These are phyloP conservation scores for Pestalotiopsis sp. DNA, from an alignment of 2,329 filamentous ascomycete genomes.

Conservation along the genomic window DNA sequence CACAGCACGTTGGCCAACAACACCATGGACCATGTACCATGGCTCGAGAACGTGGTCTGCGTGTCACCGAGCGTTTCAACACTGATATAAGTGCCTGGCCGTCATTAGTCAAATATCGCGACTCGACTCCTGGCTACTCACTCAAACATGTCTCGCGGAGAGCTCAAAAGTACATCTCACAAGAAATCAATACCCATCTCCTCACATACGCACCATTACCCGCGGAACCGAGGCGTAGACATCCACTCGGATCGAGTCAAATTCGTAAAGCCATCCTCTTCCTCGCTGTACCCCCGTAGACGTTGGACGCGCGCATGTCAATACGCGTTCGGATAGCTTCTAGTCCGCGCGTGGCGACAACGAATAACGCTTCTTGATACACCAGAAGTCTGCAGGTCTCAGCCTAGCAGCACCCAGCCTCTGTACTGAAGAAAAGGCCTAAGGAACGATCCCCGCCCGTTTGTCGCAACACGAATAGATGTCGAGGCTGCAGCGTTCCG, in stretches of 20 bases:
- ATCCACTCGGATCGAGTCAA: neutral
- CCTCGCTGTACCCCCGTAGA: neutral
- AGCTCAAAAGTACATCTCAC: neutral
- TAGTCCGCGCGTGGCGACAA: neutral
- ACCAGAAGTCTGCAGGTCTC: conserved; percentile 6
- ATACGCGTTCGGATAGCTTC: neutral
- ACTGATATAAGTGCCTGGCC: neutral
- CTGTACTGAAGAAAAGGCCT: neutral
- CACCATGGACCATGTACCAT: neutral
- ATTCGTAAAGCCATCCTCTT: neutral
- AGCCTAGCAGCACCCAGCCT: neutral
- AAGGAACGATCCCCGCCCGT: neutral
- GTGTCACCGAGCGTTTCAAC: neutral
- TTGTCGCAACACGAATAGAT: neutral
- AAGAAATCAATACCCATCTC: neutral
- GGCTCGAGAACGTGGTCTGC: neutral
- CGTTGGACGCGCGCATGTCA: neutral
- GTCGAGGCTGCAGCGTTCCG: neutral
- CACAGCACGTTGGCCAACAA: neutral
- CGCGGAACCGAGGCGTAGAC: neutral
- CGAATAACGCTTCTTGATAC: neutral
- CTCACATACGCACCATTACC: neutral
- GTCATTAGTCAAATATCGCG: neutral
- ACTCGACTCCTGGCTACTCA: neutral
- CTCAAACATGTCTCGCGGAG: neutral